phyloP scores from a whole-genome alignment of 2,329 filamentous ascomycete genomes.

The Bipolaris sorokiniana region DNA sequence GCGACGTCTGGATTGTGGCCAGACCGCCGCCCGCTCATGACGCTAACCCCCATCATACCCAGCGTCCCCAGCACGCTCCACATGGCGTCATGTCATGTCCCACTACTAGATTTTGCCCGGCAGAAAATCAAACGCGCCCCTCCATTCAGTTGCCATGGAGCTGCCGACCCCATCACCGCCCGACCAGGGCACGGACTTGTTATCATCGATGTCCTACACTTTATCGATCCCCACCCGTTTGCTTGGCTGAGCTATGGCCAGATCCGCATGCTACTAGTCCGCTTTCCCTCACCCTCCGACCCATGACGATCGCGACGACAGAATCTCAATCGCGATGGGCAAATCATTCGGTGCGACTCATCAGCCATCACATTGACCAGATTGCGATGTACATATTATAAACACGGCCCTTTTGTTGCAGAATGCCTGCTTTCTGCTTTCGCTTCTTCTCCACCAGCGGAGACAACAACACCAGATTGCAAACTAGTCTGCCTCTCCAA shows the following conservation, averaged over 20 bases:
- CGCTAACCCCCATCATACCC: constrained; percentile 30
- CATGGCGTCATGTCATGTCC: constrained; percentile 29
- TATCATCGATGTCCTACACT: constrained; percentile 34
- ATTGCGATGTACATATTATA: constrained; percentile 8
- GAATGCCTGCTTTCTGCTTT: background rate
- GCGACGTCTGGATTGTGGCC: constrained; percentile 23
- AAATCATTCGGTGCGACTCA: constrained; percentile 17
- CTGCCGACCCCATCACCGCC: constrained; percentile 27
- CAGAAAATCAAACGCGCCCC: constrained; percentile 28
- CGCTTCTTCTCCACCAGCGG: constrained; percentile 1
- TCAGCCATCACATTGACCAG: constrained; percentile 18
- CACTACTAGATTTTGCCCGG: constrained; percentile 27
- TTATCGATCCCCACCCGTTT: constrained; percentile 32
- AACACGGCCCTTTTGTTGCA: constrained; percentile 9
- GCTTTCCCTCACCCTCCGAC: constrained; percentile 19
- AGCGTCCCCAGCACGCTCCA: constrained; percentile 29
- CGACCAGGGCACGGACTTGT: constrained; percentile 10
- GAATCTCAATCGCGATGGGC: constrained; percentile 19
- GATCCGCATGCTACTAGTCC: constrained; percentile 22
- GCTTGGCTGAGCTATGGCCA: constrained; percentile 21
- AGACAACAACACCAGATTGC: background rate
- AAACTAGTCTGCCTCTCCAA: background rate
- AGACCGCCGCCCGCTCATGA: constrained; percentile 21
- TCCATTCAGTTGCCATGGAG: constrained; percentile 25
- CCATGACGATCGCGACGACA: constrained; percentile 20